These are phyloP conservation scores for Papiliotrema fonsecae DNA, from an alignment of 1,284 basidiomycete genomes.

Conservation along the genomic window DNA sequence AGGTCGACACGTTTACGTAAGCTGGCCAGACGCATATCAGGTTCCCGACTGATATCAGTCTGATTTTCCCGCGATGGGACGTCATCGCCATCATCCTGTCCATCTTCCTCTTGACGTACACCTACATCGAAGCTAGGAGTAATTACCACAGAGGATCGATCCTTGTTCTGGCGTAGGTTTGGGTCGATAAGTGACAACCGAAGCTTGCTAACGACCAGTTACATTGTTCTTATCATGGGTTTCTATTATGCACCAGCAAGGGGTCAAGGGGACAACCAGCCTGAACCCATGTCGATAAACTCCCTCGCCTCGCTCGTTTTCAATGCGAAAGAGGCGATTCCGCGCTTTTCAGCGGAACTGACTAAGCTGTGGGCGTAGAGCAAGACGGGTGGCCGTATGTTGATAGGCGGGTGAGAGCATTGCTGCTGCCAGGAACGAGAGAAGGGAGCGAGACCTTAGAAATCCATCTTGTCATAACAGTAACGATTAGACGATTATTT, in stretches of 20 bases:
- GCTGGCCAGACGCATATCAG: slow-evolving; percentile 16
- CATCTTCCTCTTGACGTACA: slow-evolving; percentile 96
- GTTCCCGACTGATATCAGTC: slow-evolving; percentile 51
- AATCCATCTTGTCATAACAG: too few species aligned
- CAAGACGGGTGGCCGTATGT: too few species aligned
- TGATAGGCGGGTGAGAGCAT: too few species aligned
- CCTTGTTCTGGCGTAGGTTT: slow-evolving; percentile 1
- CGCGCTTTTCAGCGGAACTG: slow-evolving; percentile 1
- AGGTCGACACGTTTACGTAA: slow-evolving; percentile 83
- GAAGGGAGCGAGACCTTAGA: too few species aligned
- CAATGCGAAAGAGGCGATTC: neutral
- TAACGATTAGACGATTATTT: too few species aligned
- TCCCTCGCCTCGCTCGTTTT: neutral
- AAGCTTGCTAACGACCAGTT: slow-evolving; percentile 54
- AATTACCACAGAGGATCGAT: slow-evolving; percentile 82
- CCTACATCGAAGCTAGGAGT: slow-evolving; percentile 95
- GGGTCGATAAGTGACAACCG: too few species aligned
- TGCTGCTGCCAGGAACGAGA: too few species aligned
- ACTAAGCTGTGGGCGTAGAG: slow-evolving; percentile 7
- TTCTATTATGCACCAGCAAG: slow-evolving; percentile 66
- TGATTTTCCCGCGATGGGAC: slow-evolving; percentile 99
- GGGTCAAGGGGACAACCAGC: slow-evolving; percentile 5
- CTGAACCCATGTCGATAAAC: neutral
- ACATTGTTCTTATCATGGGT: slow-evolving; percentile 70
- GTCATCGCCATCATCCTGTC: slow-evolving; percentile 90